phyloP scores from a whole-genome alignment of 495 filamentous ascomycete genomes.

The Chaetomidium leptoderma region DNA sequence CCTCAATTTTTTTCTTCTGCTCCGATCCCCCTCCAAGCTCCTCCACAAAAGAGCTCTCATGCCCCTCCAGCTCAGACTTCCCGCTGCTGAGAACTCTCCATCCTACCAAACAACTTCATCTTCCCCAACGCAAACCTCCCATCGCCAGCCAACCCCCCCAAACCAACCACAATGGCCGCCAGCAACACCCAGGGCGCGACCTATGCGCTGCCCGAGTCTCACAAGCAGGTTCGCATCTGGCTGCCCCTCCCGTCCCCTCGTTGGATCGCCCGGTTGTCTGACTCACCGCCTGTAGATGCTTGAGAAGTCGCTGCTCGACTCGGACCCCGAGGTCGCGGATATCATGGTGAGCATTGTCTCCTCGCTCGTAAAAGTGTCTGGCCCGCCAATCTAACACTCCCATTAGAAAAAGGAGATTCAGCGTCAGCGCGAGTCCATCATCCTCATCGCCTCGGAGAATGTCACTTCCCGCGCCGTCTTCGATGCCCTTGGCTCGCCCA shows the following conservation, averaged over 20 bases:
- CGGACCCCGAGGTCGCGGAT: constrained; percentile 84
- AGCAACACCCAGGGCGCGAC: constrained; percentile 37
- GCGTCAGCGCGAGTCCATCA: constrained; percentile 96
- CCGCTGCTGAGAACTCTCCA: constrained; percentile 1
- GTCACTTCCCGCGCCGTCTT: constrained; percentile 85
- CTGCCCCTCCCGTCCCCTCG: background rate
- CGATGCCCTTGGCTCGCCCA: constrained; percentile 82
- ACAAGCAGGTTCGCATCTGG: constrained; percentile 71
- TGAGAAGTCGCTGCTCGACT: constrained; percentile 76
- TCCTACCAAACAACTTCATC: background rate
- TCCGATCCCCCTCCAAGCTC: constrained; percentile 20
- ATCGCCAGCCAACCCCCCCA: constrained; percentile 6
- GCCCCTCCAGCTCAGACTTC: background rate
- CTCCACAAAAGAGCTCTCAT: constrained; percentile 5
- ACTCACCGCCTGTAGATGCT: constrained; percentile 69
- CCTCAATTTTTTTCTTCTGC: constrained; percentile 20
- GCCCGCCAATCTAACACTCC: constrained; percentile 1
- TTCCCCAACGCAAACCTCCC: background rate
- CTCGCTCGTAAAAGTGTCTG: background rate
- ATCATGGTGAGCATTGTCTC: constrained; percentile 70
- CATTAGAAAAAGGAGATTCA: constrained; percentile 83
- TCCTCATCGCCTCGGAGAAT: constrained; percentile 94
- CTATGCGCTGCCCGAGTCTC: constrained; percentile 84
- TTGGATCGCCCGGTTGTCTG: constrained; percentile 30
- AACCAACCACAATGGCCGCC: constrained; percentile 35